Evolutionary conservation across 2,329 filamentous ascomycete genomes (phyloP).

Genomic region (Fusarium sp.): DNA sequence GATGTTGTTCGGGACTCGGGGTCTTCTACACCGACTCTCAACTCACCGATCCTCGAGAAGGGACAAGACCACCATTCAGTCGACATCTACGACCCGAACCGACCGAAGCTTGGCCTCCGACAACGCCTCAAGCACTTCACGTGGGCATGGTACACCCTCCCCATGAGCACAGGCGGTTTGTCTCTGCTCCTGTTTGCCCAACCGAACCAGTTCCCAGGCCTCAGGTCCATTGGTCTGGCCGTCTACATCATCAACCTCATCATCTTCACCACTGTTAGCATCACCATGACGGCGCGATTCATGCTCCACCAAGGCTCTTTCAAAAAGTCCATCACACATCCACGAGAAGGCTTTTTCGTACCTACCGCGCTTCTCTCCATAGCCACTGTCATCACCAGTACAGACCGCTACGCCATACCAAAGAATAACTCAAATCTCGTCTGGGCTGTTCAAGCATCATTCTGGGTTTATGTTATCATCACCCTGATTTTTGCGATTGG

Average conservation of each 20-base stretch:
- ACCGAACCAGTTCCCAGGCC: constrained; percentile 75
- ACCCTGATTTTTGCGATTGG: constrained; percentile 73
- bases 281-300: constrained; percentile 73
- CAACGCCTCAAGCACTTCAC: constrained; percentile 72
- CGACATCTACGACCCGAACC: constrained; percentile 35
- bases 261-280: constrained; percentile 72
- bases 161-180: constrained; percentile 83
- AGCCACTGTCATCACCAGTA: constrained; percentile 77
- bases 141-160: constrained; percentile 82
- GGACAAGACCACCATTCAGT: background rate
- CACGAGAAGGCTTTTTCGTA: constrained; percentile 79
- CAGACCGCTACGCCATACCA: constrained; percentile 76
- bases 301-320: constrained; percentile 70
- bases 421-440: constrained; percentile 68
- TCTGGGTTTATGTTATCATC: constrained; percentile 77
- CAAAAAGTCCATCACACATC: constrained; percentile 70
- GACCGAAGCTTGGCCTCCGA: constrained; percentile 56
- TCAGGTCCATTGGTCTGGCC: constrained; percentile 74
- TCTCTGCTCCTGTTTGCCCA: constrained; percentile 75
- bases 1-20: background rate
- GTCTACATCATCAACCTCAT: constrained; percentile 79
- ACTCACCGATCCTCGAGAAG: background rate
- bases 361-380: constrained; percentile 79
- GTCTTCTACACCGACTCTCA: background rate
- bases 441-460: constrained; percentile 73